These are phyloP conservation scores for Pleochaeta shiraiana DNA, from an alignment of 2,329 filamentous ascomycete genomes.

Conservation along the genomic window DNA sequence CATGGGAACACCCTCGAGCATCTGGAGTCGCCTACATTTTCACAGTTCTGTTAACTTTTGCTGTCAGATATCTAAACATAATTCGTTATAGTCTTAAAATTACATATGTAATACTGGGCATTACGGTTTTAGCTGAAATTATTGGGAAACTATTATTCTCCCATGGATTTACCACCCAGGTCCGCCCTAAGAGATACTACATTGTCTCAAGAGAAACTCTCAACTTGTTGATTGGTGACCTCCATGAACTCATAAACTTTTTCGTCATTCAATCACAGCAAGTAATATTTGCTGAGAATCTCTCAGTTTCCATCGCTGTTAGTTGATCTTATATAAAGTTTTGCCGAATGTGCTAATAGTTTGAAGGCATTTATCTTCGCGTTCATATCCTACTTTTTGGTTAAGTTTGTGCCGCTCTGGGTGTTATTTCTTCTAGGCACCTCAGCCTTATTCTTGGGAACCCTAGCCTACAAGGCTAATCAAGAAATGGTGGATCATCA, in stretches of 20 bases:
- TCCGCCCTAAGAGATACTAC: slow-evolving; percentile 46
- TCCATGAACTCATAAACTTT: slow-evolving; percentile 49
- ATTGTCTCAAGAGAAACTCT: slow-evolving; percentile 40
- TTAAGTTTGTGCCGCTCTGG: slow-evolving; percentile 51
- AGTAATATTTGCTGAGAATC: slow-evolving; percentile 45
- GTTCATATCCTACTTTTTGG: slow-evolving; percentile 43
- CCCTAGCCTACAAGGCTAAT: slow-evolving; percentile 43
- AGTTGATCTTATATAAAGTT: too few species aligned
- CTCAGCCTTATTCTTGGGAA: slow-evolving; percentile 36
- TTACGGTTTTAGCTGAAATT: slow-evolving; percentile 38
- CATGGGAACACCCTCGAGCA: slow-evolving; percentile 45
- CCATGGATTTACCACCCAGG: slow-evolving; percentile 39
- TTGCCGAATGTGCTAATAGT: slow-evolving; percentile 7
- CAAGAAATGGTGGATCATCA: slow-evolving; percentile 46
- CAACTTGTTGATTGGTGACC: slow-evolving; percentile 36
- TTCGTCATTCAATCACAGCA: slow-evolving; percentile 48
- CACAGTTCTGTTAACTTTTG: slow-evolving; percentile 36
- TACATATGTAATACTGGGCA: slow-evolving; percentile 37
- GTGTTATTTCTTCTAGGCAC: slow-evolving; percentile 38
- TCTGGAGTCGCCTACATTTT: slow-evolving; percentile 41
- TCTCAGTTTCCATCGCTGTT: slow-evolving; percentile 36
- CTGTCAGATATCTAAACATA: slow-evolving; percentile 41
- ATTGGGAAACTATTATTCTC: slow-evolving; percentile 37
- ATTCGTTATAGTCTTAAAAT: slow-evolving; percentile 42
- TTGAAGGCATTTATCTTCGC: slow-evolving; percentile 34